Conservation (phyloP, 2,329 filamentous ascomycete genomes). For the Sarocladium brachiariae region DNA sequence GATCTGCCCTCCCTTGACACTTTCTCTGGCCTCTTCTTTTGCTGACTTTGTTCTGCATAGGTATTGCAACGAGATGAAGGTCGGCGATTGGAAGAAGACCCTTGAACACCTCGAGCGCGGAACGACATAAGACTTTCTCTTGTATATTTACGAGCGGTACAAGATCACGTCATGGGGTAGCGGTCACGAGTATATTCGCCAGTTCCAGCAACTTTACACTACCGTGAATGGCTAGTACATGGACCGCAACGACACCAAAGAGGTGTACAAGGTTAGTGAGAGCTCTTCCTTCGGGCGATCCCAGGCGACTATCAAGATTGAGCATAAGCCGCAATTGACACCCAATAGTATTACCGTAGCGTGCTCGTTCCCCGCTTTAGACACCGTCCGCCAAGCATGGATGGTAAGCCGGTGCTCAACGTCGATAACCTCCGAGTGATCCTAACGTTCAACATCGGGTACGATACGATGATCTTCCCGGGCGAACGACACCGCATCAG, state of each 20-base stretch:
- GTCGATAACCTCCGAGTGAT: conserved; percentile 17
- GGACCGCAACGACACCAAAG: conserved; percentile 19
- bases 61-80: conserved; percentile 16
- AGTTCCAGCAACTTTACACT: conserved; percentile 22
- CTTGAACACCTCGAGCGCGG: conserved; percentile 14
- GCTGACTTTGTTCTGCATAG: conserved; percentile 13
- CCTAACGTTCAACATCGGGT: conserved; percentile 23
- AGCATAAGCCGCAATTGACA: conserved; percentile 9
- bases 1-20: neutral
- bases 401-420: conserved; percentile 19
- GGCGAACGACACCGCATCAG: conserved; percentile 18
- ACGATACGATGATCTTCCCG: conserved; percentile 19
- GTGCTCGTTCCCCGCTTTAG: conserved; percentile 18
- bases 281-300: neutral
- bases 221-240: conserved; percentile 17
- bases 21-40: neutral
- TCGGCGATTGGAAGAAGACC: conserved; percentile 16
- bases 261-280: conserved; percentile 20
- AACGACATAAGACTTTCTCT: conserved; percentile 20
- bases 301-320: neutral
- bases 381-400: conserved; percentile 17
- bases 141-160: conserved; percentile 17
- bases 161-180: conserved; percentile 19
- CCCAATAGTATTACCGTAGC: conserved; percentile 16
- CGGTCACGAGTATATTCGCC: conserved; percentile 18